phyloP scores from a whole-genome alignment of 2,329 filamentous ascomycete genomes.

The Claviceps paspali region DNA sequence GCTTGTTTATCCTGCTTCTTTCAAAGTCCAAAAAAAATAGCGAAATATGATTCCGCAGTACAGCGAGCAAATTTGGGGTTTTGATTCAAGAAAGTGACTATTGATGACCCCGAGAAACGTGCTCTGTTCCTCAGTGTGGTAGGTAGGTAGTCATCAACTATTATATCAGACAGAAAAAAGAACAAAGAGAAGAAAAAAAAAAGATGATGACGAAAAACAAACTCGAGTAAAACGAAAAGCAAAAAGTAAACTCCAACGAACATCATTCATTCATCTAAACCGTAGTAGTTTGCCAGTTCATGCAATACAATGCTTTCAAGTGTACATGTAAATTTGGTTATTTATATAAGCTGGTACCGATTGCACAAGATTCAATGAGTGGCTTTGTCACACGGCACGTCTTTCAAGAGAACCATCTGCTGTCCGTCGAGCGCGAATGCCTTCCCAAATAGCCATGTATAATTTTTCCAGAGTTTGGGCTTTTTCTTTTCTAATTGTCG shows the following conservation, averaged over 20 bases:
- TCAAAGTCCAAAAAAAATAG: slow-evolving; percentile 70
- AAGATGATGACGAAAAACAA: no score
- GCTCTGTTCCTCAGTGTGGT: no score
- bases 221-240: no score
- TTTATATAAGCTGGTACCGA: neutral
- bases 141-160: no score
- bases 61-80: neutral
- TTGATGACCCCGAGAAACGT: neutral
- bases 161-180: no score
- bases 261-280: no score
- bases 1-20: slow-evolving; percentile 69
- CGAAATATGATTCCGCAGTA: no score
- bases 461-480: slow-evolving; percentile 16
- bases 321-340: no score
- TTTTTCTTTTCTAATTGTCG: slow-evolving; percentile 15
- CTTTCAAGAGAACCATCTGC: neutral
- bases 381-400: neutral
- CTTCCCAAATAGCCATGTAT: slow-evolving; percentile 14
- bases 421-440: neutral
- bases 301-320: no score
- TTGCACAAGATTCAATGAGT: neutral
- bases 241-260: no score
- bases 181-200: no score
- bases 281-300: no score
- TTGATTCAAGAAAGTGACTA: neutral